Evolutionary conservation across 345 rosid genomes (phyloP).

Genomic region (Clausena lansium): DNA sequence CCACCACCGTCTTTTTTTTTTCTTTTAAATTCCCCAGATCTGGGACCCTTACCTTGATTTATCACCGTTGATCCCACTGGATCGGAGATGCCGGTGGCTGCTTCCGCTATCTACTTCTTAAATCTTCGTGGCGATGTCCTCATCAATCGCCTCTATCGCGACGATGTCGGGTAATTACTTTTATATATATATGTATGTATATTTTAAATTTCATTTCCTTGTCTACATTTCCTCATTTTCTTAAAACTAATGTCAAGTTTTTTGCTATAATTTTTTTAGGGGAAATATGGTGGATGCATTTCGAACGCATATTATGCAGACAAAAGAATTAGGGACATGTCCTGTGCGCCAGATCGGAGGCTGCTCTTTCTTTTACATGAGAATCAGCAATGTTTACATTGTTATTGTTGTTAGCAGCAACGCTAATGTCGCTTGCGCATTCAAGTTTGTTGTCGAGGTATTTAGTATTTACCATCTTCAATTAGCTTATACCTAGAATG

Average conservation of each 20-base stretch:
- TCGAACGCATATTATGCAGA: conserved; percentile 96
- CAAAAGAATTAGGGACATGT: conserved; percentile 94
- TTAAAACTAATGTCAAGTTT: too few relatives aligned
- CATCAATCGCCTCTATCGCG: conserved; percentile 96
- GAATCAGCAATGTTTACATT: conserved; percentile 96
- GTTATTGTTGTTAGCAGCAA: conserved; percentile 99
- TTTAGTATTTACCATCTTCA: neutral
- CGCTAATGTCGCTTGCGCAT: conserved; percentile 98
- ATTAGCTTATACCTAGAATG: neutral
- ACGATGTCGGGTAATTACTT: conserved; percentile 80
- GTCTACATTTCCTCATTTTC: neutral
- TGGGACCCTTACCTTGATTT: neutral
- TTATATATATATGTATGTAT: neutral
- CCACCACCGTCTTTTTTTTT: neutral
- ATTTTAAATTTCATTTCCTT: neutral
- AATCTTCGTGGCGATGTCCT: conserved; percentile 99
- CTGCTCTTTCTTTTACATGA: conserved; percentile 93
- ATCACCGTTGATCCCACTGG: conserved; percentile 20
- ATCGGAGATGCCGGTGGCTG: conserved; percentile 98
- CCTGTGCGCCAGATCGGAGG: conserved; percentile 99
- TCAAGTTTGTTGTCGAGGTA: conserved; percentile 98
- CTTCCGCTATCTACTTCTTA: conserved; percentile 95
- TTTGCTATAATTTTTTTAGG: conserved; percentile 30
- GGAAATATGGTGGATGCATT: conserved; percentile 99
- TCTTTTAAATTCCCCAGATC: neutral